Evolutionary conservation across 2,329 filamentous ascomycete species (phyloP).

Genomic region (Cladophialophora chaetospira): DNA sequence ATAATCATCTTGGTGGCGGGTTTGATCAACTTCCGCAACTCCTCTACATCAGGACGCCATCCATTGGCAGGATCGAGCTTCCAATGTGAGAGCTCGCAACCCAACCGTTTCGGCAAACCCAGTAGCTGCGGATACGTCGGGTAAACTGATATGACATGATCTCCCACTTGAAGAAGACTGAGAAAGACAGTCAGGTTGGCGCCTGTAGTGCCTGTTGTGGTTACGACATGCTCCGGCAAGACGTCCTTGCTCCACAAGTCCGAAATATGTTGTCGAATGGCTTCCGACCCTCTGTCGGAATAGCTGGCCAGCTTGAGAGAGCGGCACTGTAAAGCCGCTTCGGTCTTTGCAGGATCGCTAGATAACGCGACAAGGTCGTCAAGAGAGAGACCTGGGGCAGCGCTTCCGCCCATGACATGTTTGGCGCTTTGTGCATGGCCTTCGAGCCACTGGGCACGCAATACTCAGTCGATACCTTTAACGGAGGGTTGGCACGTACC

Average conservation of each 20-base stretch:
- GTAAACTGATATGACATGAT: conserved; percentile 84
- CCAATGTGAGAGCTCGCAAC: conserved; percentile 78
- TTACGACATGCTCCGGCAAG: conserved; percentile 67
- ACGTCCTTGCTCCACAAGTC: conserved; percentile 32
- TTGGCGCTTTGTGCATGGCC: conserved; percentile 14
- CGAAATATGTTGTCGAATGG: conserved; percentile 36
- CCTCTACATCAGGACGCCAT: conserved; percentile 67
- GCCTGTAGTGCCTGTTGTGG: conserved; percentile 77
- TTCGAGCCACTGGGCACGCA: conserved; percentile 20
- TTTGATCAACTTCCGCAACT: conserved; percentile 64
- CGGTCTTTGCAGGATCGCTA: conserved; percentile 39
- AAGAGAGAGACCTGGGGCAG: conserved; percentile 63
- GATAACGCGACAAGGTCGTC: conserved; percentile 64
- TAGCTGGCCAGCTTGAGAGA: conserved; percentile 32
- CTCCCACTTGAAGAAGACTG: conserved; percentile 66
- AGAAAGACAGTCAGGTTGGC: conserved; percentile 80
- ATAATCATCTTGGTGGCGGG: conserved; percentile 59
- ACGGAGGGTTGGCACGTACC: not conserved
- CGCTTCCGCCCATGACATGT: conserved; percentile 27
- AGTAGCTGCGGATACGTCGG: conserved; percentile 88
- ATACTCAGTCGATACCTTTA: not conserved
- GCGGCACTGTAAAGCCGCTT: conserved; percentile 25
- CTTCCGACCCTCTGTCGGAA: conserved; percentile 33
- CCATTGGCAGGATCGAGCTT: conserved; percentile 63
- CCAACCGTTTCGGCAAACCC: conserved; percentile 70